Evolutionary conservation across 2,329 filamentous ascomycete species (phyloP).

Genomic region (Phaeosphaeria sp.): DNA sequence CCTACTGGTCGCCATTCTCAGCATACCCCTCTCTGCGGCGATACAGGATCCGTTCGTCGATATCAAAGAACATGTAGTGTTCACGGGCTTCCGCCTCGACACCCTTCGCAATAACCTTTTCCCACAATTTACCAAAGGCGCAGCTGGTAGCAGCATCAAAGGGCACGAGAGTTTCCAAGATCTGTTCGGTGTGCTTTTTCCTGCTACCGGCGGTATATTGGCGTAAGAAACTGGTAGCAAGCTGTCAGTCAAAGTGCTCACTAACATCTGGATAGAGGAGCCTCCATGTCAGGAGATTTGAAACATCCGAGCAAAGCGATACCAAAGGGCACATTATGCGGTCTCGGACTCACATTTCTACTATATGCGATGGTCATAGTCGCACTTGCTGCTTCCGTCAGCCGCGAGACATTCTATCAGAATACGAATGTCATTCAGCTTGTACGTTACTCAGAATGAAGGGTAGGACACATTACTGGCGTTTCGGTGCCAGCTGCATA

Average conservation of each 20-base stretch:
- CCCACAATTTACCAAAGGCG: conserved; percentile 68
- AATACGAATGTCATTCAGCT: conserved; percentile 83
- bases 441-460: conserved; percentile 47
- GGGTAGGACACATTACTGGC: not conserved
- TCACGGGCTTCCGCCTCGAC: conserved; percentile 75
- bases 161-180: conserved; percentile 77
- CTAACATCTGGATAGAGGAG: conserved; percentile 63
- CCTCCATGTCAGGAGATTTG: conserved; percentile 89
- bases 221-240: conserved; percentile 49
- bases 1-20: conserved; percentile 75
- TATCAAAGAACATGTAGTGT: conserved; percentile 68
- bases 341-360: conserved; percentile 75
- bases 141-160: conserved; percentile 66
- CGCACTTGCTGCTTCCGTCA: conserved; percentile 78
- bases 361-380: conserved; percentile 79
- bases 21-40: conserved; percentile 80
- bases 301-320: conserved; percentile 84
- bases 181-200: conserved; percentile 86
- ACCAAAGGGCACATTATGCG: conserved; percentile 81
- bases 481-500: not conserved
- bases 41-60: conserved; percentile 72
- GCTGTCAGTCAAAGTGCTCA: not conserved
- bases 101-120: conserved; percentile 78
- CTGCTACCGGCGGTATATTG: conserved; percentile 68
- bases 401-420: conserved; percentile 73